Evolutionary conservation across 441 rosid species (phyloP).

Genomic region (Dalechampia spathulata): DNA sequence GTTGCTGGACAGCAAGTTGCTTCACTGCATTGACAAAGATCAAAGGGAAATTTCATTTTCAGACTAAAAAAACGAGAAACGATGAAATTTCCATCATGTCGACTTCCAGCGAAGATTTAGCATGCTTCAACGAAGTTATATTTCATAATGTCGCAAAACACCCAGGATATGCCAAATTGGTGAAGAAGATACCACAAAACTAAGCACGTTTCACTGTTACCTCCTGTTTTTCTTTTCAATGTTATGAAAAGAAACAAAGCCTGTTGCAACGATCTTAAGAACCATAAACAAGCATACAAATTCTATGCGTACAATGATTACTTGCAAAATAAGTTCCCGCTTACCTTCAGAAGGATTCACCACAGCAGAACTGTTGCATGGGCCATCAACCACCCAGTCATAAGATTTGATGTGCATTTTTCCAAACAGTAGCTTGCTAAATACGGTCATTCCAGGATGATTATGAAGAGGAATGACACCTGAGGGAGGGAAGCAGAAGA

Average conservation of each 20-base stretch:
- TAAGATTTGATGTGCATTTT: constrained; percentile 88
- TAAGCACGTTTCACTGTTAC: no score
- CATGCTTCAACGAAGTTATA: no score
- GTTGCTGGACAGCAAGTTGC: not conserved
- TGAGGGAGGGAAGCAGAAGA: constrained; percentile 87
- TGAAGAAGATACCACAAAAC: no score
- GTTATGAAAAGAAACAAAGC: no score
- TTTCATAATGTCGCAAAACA: no score
- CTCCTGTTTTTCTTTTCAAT: no score
- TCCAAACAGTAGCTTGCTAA: constrained; percentile 88
- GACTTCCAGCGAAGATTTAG: not conserved
- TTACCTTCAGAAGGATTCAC: constrained; percentile 26
- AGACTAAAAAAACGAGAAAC: not conserved
- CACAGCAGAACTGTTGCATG: constrained; percentile 27
- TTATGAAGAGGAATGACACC: constrained; percentile 88
- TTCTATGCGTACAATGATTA: not conserved
- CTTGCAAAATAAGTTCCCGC: not conserved
- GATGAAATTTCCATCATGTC: not conserved
- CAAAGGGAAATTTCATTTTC: no score
- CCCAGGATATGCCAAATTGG: no score
- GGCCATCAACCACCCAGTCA: constrained; percentile 65
- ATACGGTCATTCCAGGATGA: constrained; percentile 97
- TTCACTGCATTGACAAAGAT: constrained; percentile 7
- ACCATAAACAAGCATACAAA: no score
- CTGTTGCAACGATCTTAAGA: no score